phyloP scores from a whole-genome alignment of 148 eudicot species.

The Dianthus caryophyllus region DNA sequence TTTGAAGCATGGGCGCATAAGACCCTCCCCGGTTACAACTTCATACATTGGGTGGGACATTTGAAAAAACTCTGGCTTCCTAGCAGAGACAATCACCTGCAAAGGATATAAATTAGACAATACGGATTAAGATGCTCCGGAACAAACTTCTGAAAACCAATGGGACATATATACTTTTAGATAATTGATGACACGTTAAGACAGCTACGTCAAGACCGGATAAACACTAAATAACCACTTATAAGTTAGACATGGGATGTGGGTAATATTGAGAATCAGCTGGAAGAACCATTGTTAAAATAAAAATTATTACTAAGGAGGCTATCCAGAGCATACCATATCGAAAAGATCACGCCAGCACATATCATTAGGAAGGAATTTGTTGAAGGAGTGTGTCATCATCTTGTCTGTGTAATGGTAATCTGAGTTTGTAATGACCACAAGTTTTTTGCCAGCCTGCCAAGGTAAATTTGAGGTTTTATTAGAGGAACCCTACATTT shows the following conservation, averaged over 20 bases:
- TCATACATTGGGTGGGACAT: constrained; percentile 96
- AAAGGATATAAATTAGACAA: constrained; percentile 19
- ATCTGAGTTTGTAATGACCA: constrained; percentile 94
- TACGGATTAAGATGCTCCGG: constrained; percentile 1
- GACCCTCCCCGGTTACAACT: constrained; percentile 91
- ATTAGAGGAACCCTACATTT: constrained; percentile 10
- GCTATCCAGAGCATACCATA: constrained; percentile 48
- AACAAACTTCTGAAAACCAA: neutral
- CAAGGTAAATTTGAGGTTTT: constrained; percentile 16
- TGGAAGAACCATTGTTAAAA: neutral
- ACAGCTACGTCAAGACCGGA: neutral
- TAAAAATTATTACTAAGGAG: neutral
- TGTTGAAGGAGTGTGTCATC: constrained; percentile 95
- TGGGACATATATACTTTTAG: neutral
- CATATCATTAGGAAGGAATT: constrained; percentile 94
- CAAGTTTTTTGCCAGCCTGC: constrained; percentile 89
- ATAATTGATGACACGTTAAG: constrained; percentile 3
- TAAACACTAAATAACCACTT: neutral
- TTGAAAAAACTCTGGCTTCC: constrained; percentile 97
- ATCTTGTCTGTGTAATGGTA: constrained; percentile 83
- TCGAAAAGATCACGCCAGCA: constrained; percentile 92
- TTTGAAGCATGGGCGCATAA: constrained; percentile 97
- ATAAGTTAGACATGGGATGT: neutral
- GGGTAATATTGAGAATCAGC: constrained; percentile 10
- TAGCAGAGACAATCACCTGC: constrained; percentile 91